phyloP scores from a whole-genome alignment of 495 filamentous ascomycete genomes.

The Daldinia vernicosa region DNA sequence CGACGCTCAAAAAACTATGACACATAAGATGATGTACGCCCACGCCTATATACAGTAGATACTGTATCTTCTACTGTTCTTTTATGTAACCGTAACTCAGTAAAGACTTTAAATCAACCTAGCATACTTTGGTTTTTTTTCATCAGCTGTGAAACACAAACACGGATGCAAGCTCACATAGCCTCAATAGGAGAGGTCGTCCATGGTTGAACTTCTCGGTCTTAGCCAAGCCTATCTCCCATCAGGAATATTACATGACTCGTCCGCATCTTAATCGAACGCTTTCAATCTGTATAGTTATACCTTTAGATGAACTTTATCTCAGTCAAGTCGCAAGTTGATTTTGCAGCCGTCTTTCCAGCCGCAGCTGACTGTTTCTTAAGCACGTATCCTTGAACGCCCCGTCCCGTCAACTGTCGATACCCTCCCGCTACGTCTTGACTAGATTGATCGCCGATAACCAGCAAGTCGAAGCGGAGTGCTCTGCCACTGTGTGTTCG shows the following conservation, averaged over 20 bases:
- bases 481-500: slow-evolving; percentile 13
- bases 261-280: too few relatives aligned
- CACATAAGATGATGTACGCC: slow-evolving; percentile 4
- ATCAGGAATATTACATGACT: background rate
- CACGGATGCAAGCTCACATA: slow-evolving; percentile 7
- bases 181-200: background rate
- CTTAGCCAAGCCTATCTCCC: background rate
- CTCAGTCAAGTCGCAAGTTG: slow-evolving; percentile 10
- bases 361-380: background rate
- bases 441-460: slow-evolving; percentile 7
- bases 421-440: slow-evolving; percentile 28
- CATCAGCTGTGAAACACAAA: slow-evolving; percentile 13
- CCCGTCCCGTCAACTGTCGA: slow-evolving; percentile 30
- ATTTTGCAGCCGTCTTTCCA: background rate
- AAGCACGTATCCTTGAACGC: slow-evolving; percentile 24
- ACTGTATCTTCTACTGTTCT: background rate
- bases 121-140: background rate
- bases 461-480: slow-evolving; percentile 11
- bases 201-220: background rate
- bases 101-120: background rate
- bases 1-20: background rate
- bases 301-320: background rate
- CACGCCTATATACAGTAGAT: slow-evolving; percentile 10
- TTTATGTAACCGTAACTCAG: slow-evolving; percentile 10
- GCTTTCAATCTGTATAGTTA: background rate